Conservation (phyloP, 768 basidiomycete genomes). For the Naganishia onofrii region DNA sequence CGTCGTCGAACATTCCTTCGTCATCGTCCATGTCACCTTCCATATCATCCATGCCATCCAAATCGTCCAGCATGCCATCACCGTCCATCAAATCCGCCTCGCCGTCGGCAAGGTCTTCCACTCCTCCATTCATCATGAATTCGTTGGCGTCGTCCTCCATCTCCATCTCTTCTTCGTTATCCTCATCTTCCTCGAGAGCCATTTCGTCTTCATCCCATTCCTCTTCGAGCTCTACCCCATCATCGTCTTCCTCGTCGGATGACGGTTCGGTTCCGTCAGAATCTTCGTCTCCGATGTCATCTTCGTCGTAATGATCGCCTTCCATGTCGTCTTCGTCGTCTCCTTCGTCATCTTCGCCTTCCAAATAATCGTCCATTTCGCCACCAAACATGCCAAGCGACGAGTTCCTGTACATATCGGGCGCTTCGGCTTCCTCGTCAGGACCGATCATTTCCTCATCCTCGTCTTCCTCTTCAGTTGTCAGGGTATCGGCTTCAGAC, state of each 20-base stretch:
- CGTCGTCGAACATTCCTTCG: conserved; percentile 56
- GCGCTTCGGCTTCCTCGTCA: conserved; percentile 67
- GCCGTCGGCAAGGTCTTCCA: conserved; percentile 11
- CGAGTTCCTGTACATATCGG: conserved; percentile 92
- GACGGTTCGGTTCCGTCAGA: conserved; percentile 39
- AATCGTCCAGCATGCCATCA: conserved; percentile 13
- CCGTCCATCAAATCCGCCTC: conserved; percentile 24
- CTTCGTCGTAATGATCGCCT: conserved; percentile 29
- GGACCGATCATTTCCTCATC: conserved; percentile 53
- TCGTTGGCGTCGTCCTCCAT: conserved; percentile 52
- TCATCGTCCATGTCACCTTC: conserved; percentile 59
- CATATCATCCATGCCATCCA: conserved; percentile 23
- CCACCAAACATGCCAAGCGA: conserved; percentile 75
- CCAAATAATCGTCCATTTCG: conserved; percentile 61
- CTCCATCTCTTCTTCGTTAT: conserved; percentile 33
- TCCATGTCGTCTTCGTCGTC: conserved; percentile 62
- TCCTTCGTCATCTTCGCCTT: conserved; percentile 55
- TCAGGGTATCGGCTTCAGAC: conserved; percentile 57
- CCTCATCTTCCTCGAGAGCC: conserved; percentile 34
- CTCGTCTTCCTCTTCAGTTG: conserved; percentile 55
- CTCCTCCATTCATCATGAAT: conserved; percentile 40
- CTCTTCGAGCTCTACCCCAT: conserved; percentile 38
- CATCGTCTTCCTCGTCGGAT: conserved; percentile 45
- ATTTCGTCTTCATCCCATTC: conserved; percentile 42
- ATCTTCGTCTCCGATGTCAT: conserved; percentile 35